Evolutionary conservation across 2,329 filamentous ascomycete genomes (phyloP).

Genomic region (Fusarium nygamai): DNA sequence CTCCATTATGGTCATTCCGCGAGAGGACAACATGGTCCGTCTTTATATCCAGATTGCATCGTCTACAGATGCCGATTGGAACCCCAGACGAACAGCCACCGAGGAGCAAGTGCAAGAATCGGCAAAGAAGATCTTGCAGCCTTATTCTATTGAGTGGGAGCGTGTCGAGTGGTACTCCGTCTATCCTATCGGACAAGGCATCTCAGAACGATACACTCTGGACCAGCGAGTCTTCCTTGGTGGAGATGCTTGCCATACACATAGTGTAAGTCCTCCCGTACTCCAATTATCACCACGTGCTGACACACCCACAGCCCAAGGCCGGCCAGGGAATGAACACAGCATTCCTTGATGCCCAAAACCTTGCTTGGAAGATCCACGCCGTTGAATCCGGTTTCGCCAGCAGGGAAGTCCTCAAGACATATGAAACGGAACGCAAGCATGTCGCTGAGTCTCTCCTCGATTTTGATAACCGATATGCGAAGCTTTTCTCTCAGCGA

Average conservation of each 20-base stretch:
- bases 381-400: slow-evolving; percentile 87
- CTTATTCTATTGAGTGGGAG: slow-evolving; percentile 75
- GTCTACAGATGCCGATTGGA: slow-evolving; percentile 68
- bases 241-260: slow-evolving; percentile 83
- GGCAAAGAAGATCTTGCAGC: slow-evolving; percentile 72
- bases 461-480: slow-evolving; percentile 88
- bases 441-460: slow-evolving; percentile 85
- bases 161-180: slow-evolving; percentile 79
- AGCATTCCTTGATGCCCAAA: slow-evolving; percentile 82
- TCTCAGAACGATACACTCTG: slow-evolving; percentile 73
- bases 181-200: slow-evolving; percentile 80
- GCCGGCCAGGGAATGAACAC: slow-evolving; percentile 85
- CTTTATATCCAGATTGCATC: slow-evolving; percentile 75
- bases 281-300: not conserved
- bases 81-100: slow-evolving; percentile 70
- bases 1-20: slow-evolving; percentile 83
- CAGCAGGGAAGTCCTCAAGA: slow-evolving; percentile 76
- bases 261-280: slow-evolving; percentile 68
- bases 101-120: slow-evolving; percentile 70
- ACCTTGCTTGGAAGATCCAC: slow-evolving; percentile 96
- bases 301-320: slow-evolving; percentile 67
- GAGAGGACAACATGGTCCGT: slow-evolving; percentile 74
- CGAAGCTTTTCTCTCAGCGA: slow-evolving; percentile 86
- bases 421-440: slow-evolving; percentile 88
- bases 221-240: slow-evolving; percentile 78